These are phyloP conservation scores for Lignosus rhinocerotis DNA, from an alignment of 1,284 basidiomycete species.

Conservation along the genomic window DNA sequence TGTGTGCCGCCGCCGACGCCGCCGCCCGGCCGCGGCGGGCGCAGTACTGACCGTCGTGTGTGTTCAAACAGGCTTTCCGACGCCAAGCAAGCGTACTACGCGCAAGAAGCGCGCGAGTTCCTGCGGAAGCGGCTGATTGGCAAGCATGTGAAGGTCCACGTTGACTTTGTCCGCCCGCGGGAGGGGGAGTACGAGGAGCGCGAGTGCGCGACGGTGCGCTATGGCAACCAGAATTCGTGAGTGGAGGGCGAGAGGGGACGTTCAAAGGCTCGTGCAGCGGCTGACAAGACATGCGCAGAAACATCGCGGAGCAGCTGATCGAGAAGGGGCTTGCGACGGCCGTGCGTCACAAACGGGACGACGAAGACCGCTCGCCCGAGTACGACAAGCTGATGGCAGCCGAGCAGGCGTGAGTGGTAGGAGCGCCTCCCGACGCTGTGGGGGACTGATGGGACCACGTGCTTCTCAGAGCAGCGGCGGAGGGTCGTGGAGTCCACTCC, in stretches of 20 bases:
- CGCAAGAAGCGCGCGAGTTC: constrained; percentile 91
- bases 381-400: constrained; percentile 95
- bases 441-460: not conserved
- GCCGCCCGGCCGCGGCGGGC: too few relatives aligned
- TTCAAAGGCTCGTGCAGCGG: not conserved
- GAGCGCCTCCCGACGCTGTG: not conserved
- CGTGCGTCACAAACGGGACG: constrained; percentile 90
- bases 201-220: constrained; percentile 87
- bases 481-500: constrained; percentile 88
- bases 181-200: constrained; percentile 94
- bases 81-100: constrained; percentile 86
- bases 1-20: too few relatives aligned
- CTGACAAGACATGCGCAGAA: constrained; percentile 48
- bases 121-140: constrained; percentile 90
- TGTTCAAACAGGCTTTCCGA: constrained; percentile 68
- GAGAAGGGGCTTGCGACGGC: constrained; percentile 92
- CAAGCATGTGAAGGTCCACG: constrained; percentile 79
- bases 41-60: not conserved
- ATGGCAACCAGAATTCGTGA: constrained; percentile 76
- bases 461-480: constrained; percentile 72
- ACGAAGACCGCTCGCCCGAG: constrained; percentile 93
- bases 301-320: constrained; percentile 89
- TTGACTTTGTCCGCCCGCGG: constrained; percentile 90
- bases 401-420: constrained; percentile 74
- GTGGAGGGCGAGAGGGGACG: constrained; percentile 24